Percentiles rank a stretch among this genome's conserved stretches.
Evolutionary conservation across 805 yeast genomes (phyloP).

Genomic region (Yamadazyma insecticola): DNA sequence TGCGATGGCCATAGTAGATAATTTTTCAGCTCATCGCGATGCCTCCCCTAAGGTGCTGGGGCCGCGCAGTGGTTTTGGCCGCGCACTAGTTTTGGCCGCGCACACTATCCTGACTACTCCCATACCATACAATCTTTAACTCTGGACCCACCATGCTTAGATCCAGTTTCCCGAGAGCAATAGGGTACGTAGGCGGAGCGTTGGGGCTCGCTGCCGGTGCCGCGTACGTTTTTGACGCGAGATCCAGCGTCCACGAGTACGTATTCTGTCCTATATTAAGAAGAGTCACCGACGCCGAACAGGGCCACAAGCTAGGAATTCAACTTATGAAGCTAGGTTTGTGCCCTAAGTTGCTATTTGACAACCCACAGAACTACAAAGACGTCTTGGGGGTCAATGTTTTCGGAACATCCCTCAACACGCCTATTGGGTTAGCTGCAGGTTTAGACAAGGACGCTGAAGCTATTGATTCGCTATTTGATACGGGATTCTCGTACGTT

Average conservation of each 20-base stretch:
- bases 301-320: slow-evolving; percentile 77
- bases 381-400: slow-evolving; percentile 53
- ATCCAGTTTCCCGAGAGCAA: no score
- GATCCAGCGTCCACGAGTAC: slow-evolving; percentile 80
- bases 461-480: slow-evolving; percentile 75
- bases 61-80: no score
- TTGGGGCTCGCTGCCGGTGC: slow-evolving; percentile 37
- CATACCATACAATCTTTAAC: no score
- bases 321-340: slow-evolving; percentile 63
- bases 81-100: no score
- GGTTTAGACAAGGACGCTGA: slow-evolving; percentile 94
- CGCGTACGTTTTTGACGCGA: slow-evolving; percentile 64
- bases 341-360: slow-evolving; percentile 56
- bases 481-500: slow-evolving; percentile 80
- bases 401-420: slow-evolving; percentile 61
- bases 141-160: no score
- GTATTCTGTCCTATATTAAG: slow-evolving; percentile 75
- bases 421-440: slow-evolving; percentile 92
- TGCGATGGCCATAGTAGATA: slow-evolving; percentile 13
- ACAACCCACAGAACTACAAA: slow-evolving; percentile 31
- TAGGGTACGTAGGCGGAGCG: no score
- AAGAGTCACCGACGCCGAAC: slow-evolving; percentile 71
- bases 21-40: slow-evolving; percentile 1
- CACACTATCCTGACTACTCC: no score
- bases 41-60: no score